Base-by-base conservation (phyloP, 129 eudicot species). In the Lactuca saligna region DNA sequence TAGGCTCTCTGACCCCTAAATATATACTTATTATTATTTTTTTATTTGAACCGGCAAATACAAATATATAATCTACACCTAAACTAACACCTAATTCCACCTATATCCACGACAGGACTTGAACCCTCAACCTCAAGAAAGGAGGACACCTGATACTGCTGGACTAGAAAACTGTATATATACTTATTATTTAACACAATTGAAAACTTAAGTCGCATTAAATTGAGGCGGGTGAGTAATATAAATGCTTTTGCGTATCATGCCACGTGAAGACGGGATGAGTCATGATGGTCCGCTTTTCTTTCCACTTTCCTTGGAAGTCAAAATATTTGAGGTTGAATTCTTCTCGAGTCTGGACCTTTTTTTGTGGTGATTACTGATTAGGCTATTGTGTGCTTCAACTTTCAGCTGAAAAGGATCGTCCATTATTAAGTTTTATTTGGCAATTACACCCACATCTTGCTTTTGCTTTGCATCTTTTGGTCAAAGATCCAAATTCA, bases 221-320 rank as follows among this genome's bases (percentile, higher is more conserved):
- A 25, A 25, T 25, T 25, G 29, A 25, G 29, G 29, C 29, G 29
- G 29, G 29, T 25, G 29, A 25, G 29, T 25, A 25, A 25, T 25
- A 59, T 33, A 59, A 31, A 32, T 33, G 9, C 17, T 58, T 58
- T 31, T 25, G 29, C 29, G 29, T 58, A 58, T 58, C 50, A 37
- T 15, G 50, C 66, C 49, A 42, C 49, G 17, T 37, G 50, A 61
- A 61, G 10, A 59, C 8, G 17, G 7, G 31, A n/a, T 51, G 20
- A 51, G 4, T 25, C 29, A 25, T 25, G 29, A 25, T 25, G 54
- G 14, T 42, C 25, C 68, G 20, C 54, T 63, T 63, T 39, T 17
- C 68, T 64, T 64, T 64, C 69, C 69, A 64, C 69, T 64, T 64
- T 44, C 57, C 44, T 44, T 64, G 69, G 57, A 64, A 8, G 55